These are phyloP conservation scores for Penicillium sp. DNA, from an alignment of 2,329 filamentous ascomycete genomes.

Conservation along the genomic window DNA sequence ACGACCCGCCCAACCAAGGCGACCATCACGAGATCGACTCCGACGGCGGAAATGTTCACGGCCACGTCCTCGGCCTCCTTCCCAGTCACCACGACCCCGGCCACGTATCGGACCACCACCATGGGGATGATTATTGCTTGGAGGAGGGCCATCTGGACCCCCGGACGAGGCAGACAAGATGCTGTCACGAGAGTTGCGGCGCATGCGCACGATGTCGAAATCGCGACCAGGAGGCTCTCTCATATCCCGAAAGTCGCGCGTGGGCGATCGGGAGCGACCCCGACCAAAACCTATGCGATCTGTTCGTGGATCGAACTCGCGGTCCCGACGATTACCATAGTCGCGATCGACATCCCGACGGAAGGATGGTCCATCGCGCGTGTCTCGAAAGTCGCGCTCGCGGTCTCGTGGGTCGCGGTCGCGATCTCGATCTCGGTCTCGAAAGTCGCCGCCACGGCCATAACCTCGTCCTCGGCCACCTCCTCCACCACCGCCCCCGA, in stretches of 20 bases:
- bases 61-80: conserved; percentile 47
- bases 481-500: conserved; percentile 14
- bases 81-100: conserved; percentile 47
- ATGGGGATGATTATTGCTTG: conserved; percentile 37
- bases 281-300: conserved; percentile 48
- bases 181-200: conserved; percentile 49
- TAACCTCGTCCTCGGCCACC: conserved; percentile 50
- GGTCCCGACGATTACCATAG: conserved; percentile 47
- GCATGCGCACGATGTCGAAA: conserved; percentile 43
- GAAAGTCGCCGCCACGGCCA: conserved; percentile 60
- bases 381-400: conserved; percentile 47
- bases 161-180: conserved; percentile 41
- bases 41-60: conserved; percentile 46
- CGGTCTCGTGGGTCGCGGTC: conserved; percentile 40
- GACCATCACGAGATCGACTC: conserved; percentile 47
- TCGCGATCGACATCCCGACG: conserved; percentile 48
- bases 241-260: conserved; percentile 44
- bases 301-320: conserved; percentile 50
- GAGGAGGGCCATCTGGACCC: conserved; percentile 39
- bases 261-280: conserved; percentile 49
- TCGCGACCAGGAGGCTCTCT: conserved; percentile 41
- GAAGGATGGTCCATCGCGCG: conserved; percentile 43
- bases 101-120: conserved; percentile 44
- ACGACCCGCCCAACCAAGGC: conserved; percentile 40
- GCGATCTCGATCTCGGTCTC: conserved; percentile 44